Conservation (phyloP, 1,284 basidiomycete species). For the Neolentinus lepideus region DNA sequence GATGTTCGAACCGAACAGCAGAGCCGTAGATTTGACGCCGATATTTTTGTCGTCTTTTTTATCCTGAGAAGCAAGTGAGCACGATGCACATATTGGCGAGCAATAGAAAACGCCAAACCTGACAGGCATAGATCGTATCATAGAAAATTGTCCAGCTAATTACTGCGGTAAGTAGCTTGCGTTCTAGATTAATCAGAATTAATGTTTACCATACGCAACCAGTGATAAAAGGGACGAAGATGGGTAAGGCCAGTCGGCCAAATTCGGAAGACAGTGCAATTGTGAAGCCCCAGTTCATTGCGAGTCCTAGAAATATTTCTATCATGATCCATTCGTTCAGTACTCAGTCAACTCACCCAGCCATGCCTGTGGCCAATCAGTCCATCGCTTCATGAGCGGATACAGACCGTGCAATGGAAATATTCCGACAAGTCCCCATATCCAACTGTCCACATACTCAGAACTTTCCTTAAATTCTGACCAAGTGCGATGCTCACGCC, state of each 20-base stretch:
- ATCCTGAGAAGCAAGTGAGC: conserved; percentile 14
- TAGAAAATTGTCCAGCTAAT: conserved; percentile 64
- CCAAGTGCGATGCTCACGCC: not conserved
- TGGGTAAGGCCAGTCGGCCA: conserved; percentile 26
- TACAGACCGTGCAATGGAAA: conserved; percentile 35
- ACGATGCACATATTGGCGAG: not conserved
- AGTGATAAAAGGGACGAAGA: conserved; percentile 28
- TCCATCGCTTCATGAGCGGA: conserved; percentile 43
- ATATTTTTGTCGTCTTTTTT: conserved; percentile 36
- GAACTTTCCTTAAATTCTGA: not conserved
- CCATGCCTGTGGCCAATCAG: conserved; percentile 80
- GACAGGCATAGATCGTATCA: conserved; percentile 28
- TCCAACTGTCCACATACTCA: not conserved
- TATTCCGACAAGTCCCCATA: conserved; percentile 1
- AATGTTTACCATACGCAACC: conserved; percentile 40
- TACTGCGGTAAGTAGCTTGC: conserved; percentile 11
- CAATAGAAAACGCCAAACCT: not conserved
- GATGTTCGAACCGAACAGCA: conserved; percentile 31
- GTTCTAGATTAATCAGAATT: conserved; percentile 4
- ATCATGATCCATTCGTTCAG: not conserved
- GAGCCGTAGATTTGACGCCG: conserved; percentile 39
- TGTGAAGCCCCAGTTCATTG: conserved; percentile 46
- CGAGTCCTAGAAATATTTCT: conserved; percentile 22
- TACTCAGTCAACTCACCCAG: conserved; percentile 29
- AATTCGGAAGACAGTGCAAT: conserved; percentile 39